phyloP scores from a whole-genome alignment of 768 basidiomycete species.

The Russula sp. region DNA sequence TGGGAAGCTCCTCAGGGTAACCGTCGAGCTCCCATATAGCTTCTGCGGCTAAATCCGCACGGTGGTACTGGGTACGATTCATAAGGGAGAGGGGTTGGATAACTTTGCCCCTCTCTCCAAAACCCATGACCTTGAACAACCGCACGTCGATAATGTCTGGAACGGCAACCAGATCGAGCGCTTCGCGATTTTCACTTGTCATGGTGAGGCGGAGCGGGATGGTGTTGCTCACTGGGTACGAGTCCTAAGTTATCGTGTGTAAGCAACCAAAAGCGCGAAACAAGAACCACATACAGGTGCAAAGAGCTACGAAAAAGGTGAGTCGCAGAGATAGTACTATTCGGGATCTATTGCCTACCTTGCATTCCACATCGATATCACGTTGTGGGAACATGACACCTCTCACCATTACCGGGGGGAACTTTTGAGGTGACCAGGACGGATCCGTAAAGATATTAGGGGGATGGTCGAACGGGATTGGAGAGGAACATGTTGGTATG shows the following conservation, averaged over 20 bases:
- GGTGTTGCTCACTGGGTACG: not conserved
- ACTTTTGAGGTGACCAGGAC: slow-evolving; percentile 6
- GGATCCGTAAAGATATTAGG: not conserved
- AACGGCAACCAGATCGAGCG: slow-evolving; percentile 3
- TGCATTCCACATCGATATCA: slow-evolving; percentile 17
- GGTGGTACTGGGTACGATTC: slow-evolving; percentile 7
- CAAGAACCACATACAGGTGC: not conserved
- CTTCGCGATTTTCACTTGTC: slow-evolving; percentile 1
- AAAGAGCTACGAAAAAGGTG: not conserved
- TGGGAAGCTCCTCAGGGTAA: not conserved
- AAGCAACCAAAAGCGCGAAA: not conserved
- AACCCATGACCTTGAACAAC: slow-evolving; percentile 17
- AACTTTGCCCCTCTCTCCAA: slow-evolving; percentile 4
- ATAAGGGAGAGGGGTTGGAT: not conserved
- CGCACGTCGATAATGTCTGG: slow-evolving; percentile 10
- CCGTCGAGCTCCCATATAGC: slow-evolving; percentile 9
- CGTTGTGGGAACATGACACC: slow-evolving; percentile 3
- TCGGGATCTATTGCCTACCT: not conserved
- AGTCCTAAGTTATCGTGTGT: not conserved
- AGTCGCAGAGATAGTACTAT: not conserved
- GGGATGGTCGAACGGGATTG: not conserved
- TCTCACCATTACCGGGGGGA: slow-evolving; percentile 2
- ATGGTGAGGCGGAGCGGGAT: slow-evolving; percentile 15
- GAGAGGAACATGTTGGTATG: not conserved
- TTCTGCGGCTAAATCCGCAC: not conserved